Evolutionary conservation across 2,329 filamentous ascomycete genomes (phyloP), one percentile per base, ranked within the genome.

Genomic region (Cladophialophora psammophila): DNA sequence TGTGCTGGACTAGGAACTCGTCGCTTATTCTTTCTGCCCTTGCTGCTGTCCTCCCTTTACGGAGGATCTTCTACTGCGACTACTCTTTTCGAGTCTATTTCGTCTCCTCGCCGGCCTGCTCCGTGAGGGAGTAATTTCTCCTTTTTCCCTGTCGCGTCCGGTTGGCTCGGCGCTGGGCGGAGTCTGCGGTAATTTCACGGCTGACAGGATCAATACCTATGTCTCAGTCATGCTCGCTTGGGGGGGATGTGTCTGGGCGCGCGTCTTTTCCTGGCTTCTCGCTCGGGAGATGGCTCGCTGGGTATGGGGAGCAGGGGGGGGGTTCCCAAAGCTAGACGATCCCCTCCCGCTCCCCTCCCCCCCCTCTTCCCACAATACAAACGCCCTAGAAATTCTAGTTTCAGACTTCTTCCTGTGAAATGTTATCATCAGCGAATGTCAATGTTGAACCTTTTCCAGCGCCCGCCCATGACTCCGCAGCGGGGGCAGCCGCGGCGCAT

Each of bases 401-500:
- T 58, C 35, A 38, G 35, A 48, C 42, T 63, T 32, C 34, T 60
- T 32, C n/a, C 52, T 67, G 45, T 52, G 60, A 53, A 40, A 40
- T 38, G 53, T 78, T 76, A 83, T 74, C 80, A 50, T 50, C 45
- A 50, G 45, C 45, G 78, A 68, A 83, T 79, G 62, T 83, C 81
- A 50, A 83, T 73, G 69, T 83, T 81, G 68, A 83, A 83, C 50
- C 78, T 77, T 69, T 82, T 83, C 80, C 81, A 83, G 72, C 80
- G 81, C 31, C 80, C 79, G 18, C 80, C 80, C 31, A 82, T 75
- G 0, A 77, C 79, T 64, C 80, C 78, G 73, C 81, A 83, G 45
- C 79, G 77, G 40, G 81, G 81, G 72, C 81, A 83, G 13, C 79
- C 79, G 45, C 80, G 75, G 31, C 79, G 76, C 63, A 73, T 74